Base-by-base conservation (phyloP, 176 grass and related monocot genomes). In the Rhynchospora breviuscula region DNA sequence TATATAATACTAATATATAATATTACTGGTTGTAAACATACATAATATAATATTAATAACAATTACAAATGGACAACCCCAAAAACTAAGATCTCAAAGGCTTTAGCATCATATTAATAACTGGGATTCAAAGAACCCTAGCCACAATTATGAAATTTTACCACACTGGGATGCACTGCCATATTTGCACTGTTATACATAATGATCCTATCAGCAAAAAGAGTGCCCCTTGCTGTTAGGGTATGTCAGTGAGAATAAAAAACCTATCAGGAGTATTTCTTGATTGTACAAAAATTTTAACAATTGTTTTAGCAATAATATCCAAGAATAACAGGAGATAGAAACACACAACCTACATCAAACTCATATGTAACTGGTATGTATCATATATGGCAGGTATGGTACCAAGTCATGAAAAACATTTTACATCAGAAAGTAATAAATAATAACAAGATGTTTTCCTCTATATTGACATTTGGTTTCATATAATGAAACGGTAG, bases 31-130 rank as follows among this genome's bases (percentile, higher is more conserved):
- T 40, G 4, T 40, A 40, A 40, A 40, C 35, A 40, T 40, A 40
- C 35, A 40, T 40, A 40, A 40, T 40, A 40, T 40, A 33, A 64
- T 48, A 51, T 60, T 11, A 83, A 69, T 6, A 7, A 79, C 21
- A 81, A 47, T 72, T 63, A 7, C 78, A 78, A 40, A 88, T 86
- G 62, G 54, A 85, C 26, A 45, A 76, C 70, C 69, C 33, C 21
- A 58, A 40, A 40, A 40, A 63, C 79, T 51, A 4, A 78, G 56
- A 78, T 46, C 67, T 58, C 25, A 62, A 63, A 85, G 74, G 10
- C 0, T 17, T 75, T 75, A 75, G 69, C 44, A 73, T 23, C 12
- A 12, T 5, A 40, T 67, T 31, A 67, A 35, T 7, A 35, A 1
- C 29, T 67, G 64, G 40, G 33, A 67, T 43, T 15, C 15, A 67